These are phyloP conservation scores for Aspergillus texensis DNA, from an alignment of 2,329 filamentous ascomycete genomes.

Conservation along the genomic window DNA sequence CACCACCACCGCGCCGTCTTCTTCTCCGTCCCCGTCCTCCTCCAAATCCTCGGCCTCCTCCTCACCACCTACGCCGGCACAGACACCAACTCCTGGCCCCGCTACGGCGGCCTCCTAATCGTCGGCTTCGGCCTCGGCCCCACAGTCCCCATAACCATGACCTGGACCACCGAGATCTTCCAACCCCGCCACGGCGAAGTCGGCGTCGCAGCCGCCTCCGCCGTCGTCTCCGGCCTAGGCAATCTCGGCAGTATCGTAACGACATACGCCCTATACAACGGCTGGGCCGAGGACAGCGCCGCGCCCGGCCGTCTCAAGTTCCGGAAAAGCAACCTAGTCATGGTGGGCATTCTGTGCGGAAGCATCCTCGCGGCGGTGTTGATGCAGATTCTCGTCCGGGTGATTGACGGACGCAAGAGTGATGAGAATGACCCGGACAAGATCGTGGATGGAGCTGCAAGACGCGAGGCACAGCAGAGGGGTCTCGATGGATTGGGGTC, in stretches of 20 bases:
- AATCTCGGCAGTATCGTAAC: slow-evolving; percentile 85
- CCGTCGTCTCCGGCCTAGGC: slow-evolving; percentile 82
- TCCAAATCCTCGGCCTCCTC: slow-evolving; percentile 82
- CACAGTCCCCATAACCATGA: slow-evolving; percentile 91
- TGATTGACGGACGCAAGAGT: slow-evolving; percentile 37
- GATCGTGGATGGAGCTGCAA: slow-evolving; percentile 38
- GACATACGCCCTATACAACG: slow-evolving; percentile 85
- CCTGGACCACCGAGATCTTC: slow-evolving; percentile 90
- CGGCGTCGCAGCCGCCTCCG: slow-evolving; percentile 82
- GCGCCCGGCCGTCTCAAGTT: slow-evolving; percentile 68
- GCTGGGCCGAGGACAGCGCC: slow-evolving; percentile 77
- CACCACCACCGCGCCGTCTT: slow-evolving; percentile 77
- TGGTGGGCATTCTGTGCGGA: slow-evolving; percentile 80
- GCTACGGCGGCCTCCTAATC: slow-evolving; percentile 86
- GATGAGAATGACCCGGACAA: slow-evolving; percentile 17
- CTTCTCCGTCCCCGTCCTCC: slow-evolving; percentile 73
- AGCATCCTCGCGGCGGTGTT: slow-evolving; percentile 70
- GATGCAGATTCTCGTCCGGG: slow-evolving; percentile 67
- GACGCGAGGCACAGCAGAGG: slow-evolving; percentile 37
- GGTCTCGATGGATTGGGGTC: slow-evolving; percentile 39
- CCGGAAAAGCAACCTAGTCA: slow-evolving; percentile 80
- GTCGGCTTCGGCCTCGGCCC: slow-evolving; percentile 89
- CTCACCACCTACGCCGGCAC: slow-evolving; percentile 73
- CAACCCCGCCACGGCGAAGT: slow-evolving; percentile 87
- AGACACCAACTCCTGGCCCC: slow-evolving; percentile 69